These are phyloP conservation scores for Diospyros lotus DNA, from an alignment of 148 eudicot genomes.

Conservation along the genomic window DNA sequence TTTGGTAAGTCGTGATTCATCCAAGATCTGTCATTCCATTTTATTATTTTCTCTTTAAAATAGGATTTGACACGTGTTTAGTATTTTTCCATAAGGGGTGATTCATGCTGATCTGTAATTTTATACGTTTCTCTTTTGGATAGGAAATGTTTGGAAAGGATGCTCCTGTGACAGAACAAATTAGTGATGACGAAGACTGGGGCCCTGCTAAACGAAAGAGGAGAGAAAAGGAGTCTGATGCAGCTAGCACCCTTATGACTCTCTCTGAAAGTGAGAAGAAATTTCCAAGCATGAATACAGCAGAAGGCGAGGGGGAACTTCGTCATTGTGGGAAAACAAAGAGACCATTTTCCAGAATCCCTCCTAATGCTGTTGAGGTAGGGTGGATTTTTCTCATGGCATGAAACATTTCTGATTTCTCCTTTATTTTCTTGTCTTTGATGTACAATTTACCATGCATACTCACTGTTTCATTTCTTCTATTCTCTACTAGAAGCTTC, in stretches of 20 bases:
- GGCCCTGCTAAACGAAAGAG: constrained; percentile 66
- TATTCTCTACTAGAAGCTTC: constrained; percentile 72
- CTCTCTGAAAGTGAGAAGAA: constrained; percentile 46
- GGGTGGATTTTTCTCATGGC: neutral
- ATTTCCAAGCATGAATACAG: constrained; percentile 16
- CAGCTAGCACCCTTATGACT: constrained; percentile 62
- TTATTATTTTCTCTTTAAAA: neutral
- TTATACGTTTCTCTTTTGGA: constrained; percentile 10
- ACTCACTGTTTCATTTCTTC: constrained; percentile 7
- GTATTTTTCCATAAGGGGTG: neutral
- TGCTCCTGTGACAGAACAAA: constrained; percentile 43
- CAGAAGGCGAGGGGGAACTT: constrained; percentile 27
- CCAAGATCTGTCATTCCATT: too few relatives aligned
- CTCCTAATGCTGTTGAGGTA: constrained; percentile 73
- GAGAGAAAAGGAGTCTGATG: constrained; percentile 70
- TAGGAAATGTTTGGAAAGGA: constrained; percentile 98
- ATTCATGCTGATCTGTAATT: neutral
- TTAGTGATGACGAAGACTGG: constrained; percentile 97
- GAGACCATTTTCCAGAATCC: constrained; percentile 58
- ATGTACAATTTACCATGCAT: neutral
- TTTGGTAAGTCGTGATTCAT: too few relatives aligned
- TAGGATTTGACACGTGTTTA: neutral
- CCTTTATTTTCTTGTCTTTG: neutral
- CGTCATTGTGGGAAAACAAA: constrained; percentile 22
- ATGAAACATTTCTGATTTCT: constrained; percentile 9